A percentile compares a stretch with the other conserved stretches of the same genome.
Conservation (phyloP, 2,329 filamentous ascomycete species). For the Dactylellina leptospora region DNA sequence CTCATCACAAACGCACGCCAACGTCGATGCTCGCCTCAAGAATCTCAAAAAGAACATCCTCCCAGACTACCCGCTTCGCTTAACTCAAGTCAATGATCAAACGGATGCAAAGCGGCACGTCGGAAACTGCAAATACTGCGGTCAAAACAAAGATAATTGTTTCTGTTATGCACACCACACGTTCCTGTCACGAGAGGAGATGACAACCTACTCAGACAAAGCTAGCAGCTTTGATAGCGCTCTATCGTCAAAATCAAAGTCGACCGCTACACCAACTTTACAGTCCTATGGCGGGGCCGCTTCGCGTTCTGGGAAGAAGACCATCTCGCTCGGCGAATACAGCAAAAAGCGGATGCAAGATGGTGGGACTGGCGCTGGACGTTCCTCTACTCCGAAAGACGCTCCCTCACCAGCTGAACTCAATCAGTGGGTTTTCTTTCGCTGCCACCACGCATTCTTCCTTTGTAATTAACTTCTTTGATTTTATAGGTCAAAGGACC, state of each 20-base stretch:
- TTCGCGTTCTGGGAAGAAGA: slow-evolving; percentile 43
- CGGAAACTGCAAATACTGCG: slow-evolving; percentile 46
- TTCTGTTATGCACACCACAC: slow-evolving; percentile 54
- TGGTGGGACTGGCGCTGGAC: slow-evolving; percentile 15
- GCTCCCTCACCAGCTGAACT: slow-evolving; percentile 44
- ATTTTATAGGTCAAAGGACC: slow-evolving; percentile 33
- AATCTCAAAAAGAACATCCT: slow-evolving; percentile 52
- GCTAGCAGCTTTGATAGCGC: slow-evolving; percentile 27
- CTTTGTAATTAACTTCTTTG: too few species aligned
- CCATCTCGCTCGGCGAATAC: slow-evolving; percentile 44
- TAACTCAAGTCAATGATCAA: slow-evolving; percentile 40
- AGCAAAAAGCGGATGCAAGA: slow-evolving; percentile 49
- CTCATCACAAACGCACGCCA: slow-evolving; percentile 40
- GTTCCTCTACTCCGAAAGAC: slow-evolving; percentile 39
- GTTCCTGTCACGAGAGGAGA: slow-evolving; percentile 50
- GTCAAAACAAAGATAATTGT: slow-evolving; percentile 49
- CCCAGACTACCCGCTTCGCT: slow-evolving; percentile 49
- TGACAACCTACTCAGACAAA: slow-evolving; percentile 50
- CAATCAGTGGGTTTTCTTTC: slow-evolving; percentile 11
- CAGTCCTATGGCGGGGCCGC: slow-evolving; percentile 1
- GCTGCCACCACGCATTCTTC: too few species aligned
- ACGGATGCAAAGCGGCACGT: slow-evolving; percentile 33
- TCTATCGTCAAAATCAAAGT: slow-evolving; percentile 29
- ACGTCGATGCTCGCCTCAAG: slow-evolving; percentile 44
- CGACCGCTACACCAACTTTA: slow-evolving; percentile 1